Evolutionary conservation across 2,329 filamentous ascomycete genomes (phyloP), one percentile per base, ranked within the genome.

Genomic region (Neonectria hederae): DNA sequence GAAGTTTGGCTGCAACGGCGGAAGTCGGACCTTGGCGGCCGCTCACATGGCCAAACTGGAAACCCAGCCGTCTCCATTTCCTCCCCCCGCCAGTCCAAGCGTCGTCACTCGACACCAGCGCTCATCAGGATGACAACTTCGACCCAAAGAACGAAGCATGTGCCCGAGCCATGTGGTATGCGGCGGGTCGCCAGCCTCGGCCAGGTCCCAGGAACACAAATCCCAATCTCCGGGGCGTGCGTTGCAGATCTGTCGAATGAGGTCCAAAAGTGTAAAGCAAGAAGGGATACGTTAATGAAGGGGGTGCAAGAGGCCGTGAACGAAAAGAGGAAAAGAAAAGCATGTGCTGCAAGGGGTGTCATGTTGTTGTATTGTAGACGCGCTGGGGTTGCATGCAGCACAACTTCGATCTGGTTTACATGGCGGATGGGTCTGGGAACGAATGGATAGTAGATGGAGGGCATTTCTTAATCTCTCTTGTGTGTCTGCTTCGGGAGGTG

Each of bases 121-220:
- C 48, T 51, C 28, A 17, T 51, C 28, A 17, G 48, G 19, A 38
- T 51, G n/a, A 22, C 10, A 51, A 26, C 28, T 35, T 51, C 5
- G 19, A 13, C 42, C 8, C n/a, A n/a, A n/a, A 49, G n/a, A n/a
- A 32, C n/a, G 26, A 13, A 13, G 19, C 48, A 32, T 51, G 48
- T 32, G 48, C 24, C 24, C 24, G 45, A 46, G 43, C 22, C 9
- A 32, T 13, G 30, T 11, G 11, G 30, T 32, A 32, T 13, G 35
- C 24, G 17, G 7, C 17, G 26, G 10, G 14, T 24, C 30, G 26
- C 26, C 24, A 30, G 28, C 65, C 62, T 65, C 62, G 62, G 54
- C 58, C 59, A 28, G 54, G 17, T 19, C 55, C 42, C 57, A 65
- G 57, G 54, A 65, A 59, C 62, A 8, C 43, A 28, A 28, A 19